A percentile compares a stretch with the other conserved stretches of the same genome.
Evolutionary conservation across 768 basidiomycete species (phyloP).

Genomic region (Lentinula edodes): DNA sequence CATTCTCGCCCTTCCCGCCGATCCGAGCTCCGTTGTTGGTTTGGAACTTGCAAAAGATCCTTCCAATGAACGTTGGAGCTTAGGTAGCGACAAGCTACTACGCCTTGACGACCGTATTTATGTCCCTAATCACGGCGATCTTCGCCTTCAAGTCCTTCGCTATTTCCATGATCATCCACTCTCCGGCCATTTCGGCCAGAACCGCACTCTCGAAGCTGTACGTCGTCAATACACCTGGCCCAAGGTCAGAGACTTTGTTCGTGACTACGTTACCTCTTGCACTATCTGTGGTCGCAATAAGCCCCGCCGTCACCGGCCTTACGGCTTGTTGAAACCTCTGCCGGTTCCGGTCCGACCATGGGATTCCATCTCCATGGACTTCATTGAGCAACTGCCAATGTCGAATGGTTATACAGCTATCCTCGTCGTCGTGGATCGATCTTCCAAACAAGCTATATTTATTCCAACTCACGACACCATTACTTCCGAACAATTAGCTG

Average conservation of each 20-base stretch:
- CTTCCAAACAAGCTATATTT: constrained; percentile 10
- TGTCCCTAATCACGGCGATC: constrained; percentile 11
- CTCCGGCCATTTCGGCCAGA: constrained; percentile 25
- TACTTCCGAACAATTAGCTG: constrained; percentile 9
- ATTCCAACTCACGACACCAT: constrained; percentile 10
- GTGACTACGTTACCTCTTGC: constrained; percentile 19
- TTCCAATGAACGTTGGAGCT: not conserved
- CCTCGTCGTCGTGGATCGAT: constrained; percentile 5
- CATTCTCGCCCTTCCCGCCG: not conserved
- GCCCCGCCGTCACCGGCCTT: constrained; percentile 9
- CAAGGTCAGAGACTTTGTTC: constrained; percentile 3
- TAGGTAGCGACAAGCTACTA: not conserved
- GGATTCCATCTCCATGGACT: constrained; percentile 18
- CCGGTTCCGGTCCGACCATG: constrained; percentile 15
- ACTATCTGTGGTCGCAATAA: constrained; percentile 20
- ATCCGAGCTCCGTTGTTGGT: not conserved
- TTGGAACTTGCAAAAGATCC: not conserved
- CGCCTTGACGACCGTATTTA: not conserved
- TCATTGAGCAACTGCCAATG: constrained; percentile 18
- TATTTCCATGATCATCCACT: constrained; percentile 18
- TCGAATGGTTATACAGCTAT: constrained; percentile 13
- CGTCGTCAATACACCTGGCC: constrained; percentile 1
- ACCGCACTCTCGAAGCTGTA: constrained; percentile 14
- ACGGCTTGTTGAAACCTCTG: constrained; percentile 17
- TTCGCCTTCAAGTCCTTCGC: constrained; percentile 17